Base-by-base conservation (phyloP, 768 basidiomycete species). In the Leccinum disarticulatum region DNA sequence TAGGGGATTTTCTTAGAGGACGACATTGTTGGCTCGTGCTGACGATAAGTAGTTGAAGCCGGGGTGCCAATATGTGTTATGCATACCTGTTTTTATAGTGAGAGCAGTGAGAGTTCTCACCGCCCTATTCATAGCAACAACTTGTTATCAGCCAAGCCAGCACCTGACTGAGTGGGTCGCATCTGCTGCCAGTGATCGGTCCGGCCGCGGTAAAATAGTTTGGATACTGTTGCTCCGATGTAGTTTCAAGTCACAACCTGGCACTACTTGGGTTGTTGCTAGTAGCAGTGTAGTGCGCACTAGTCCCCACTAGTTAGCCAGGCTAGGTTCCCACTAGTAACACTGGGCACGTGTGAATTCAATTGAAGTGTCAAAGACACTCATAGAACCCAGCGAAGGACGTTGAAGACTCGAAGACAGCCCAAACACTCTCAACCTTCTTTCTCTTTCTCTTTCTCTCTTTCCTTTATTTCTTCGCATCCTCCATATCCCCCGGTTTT, bases 1-100 rank as follows among this genome's bases (percentile, higher is more conserved):
- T 75, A 77, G 3, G 73, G 71, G 53, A 75, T 46, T 31, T 65
- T 74, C 64, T 56, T 73, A 3, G 54, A 30, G 56, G 52, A 58
- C 9, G 70, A 54, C 71, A 72, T 72, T 8, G 56, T 27, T 43
- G 36, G 35, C 22, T 47, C 4, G 53, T 25, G 51, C 19, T 55
- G 52, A 54, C 35, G 57, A 49, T 56, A 27, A 41, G 30, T 19
- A 17, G 10, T 15, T 11, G 17, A 11, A 35, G 50, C 7, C 10
- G 13, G 36, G 3, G 30, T 2, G 43, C 31, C 27, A 43, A 25
- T 27, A 9, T 11, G 22, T 38, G 17, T 55, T 46, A 35, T 28
- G 1, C 50, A 28, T 13, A 38, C 35, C 13, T 43, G 13, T 28
- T 19, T 49, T 61, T 52, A n/a, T 55, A 17, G 35, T 6, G 3